Evolutionary conservation across 441 rosid species (phyloP).

Genomic region (Aquilaria agallochum): DNA sequence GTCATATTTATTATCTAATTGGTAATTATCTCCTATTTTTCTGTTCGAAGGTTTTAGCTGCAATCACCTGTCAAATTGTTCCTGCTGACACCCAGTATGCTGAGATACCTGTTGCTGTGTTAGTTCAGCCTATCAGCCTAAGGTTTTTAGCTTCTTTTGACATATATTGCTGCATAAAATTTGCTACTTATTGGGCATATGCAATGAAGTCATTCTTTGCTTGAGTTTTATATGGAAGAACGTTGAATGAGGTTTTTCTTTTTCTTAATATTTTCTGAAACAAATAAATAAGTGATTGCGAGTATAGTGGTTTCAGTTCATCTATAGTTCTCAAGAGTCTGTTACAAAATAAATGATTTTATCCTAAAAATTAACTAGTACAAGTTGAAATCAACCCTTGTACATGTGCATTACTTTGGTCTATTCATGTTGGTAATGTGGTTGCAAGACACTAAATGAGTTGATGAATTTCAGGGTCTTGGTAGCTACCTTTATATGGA

Average conservation of each 20-base stretch:
- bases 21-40: slow-evolving; percentile 7
- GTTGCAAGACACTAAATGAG: background rate
- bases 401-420: background rate
- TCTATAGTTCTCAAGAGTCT: too few species aligned
- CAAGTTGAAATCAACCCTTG: too few species aligned
- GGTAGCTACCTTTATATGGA: slow-evolving; percentile 57
- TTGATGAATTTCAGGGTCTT: slow-evolving; percentile 44
- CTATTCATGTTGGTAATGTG: slow-evolving; percentile 2
- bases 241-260: too few species aligned
- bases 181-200: slow-evolving; percentile 6
- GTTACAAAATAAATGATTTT: too few species aligned
- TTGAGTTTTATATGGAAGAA: too few species aligned
- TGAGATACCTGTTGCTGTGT: slow-evolving; percentile 86
- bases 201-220: too few species aligned
- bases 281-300: too few species aligned
- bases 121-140: slow-evolving; percentile 44
- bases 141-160: slow-evolving; percentile 33
- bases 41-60: slow-evolving; percentile 58
- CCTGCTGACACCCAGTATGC: slow-evolving; percentile 78
- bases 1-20: background rate
- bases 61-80: slow-evolving; percentile 68
- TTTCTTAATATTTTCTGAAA: too few species aligned
- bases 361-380: too few species aligned
- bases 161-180: background rate
- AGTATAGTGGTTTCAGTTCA: too few species aligned